These are phyloP conservation scores for Blepharisma undulans DNA, from an alignment of 169 alveolate species.

Conservation along the genomic window DNA sequence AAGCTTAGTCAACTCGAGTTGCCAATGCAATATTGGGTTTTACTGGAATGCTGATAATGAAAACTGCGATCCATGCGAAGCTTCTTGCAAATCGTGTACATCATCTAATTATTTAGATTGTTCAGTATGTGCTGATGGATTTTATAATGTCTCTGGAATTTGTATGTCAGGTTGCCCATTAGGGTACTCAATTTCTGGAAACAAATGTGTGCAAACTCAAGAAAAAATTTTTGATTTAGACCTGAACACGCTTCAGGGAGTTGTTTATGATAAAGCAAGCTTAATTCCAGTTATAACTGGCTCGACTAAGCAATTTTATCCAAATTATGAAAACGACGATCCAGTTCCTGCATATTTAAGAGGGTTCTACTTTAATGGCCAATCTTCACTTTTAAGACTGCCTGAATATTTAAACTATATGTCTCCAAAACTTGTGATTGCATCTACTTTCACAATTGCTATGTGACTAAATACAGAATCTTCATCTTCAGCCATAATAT, in stretches of 20 bases:
- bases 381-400: background rate
- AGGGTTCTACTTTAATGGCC: constrained; percentile 25
- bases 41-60: background rate
- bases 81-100: background rate
- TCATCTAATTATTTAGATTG: background rate
- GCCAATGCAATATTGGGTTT: background rate
- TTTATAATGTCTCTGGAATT: background rate
- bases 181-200: background rate
- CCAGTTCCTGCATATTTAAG: constrained; percentile 1
- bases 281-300: constrained; percentile 26
- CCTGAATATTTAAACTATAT: background rate
- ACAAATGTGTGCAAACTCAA: background rate
- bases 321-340: constrained; percentile 6
- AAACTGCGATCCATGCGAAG: background rate
- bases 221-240: background rate
- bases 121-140: background rate
- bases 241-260: background rate
- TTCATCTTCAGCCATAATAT: background rate
- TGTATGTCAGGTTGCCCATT: background rate
- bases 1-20: background rate
- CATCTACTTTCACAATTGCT: background rate
- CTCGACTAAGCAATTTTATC: background rate
- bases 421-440: background rate
- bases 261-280: background rate
- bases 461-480: background rate